Base-by-base conservation (phyloP, 345 rosid species). In the Noccaea caerulescens region DNA sequence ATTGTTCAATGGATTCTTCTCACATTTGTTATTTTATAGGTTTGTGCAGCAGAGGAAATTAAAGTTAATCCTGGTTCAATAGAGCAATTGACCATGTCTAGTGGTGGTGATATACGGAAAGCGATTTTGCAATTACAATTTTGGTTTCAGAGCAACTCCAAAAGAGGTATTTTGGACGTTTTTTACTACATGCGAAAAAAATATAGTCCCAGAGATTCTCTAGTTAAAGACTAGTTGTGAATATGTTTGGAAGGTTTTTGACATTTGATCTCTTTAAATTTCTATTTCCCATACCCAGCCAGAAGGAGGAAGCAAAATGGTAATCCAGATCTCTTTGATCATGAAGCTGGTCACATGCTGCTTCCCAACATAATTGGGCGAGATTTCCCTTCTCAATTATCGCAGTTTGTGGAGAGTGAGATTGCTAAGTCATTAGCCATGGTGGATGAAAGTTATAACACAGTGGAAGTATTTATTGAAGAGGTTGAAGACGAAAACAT, bases 121-220 rank as follows among this genome's bases (percentile, higher is more conserved):
- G 77, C 91, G 41, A 81, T 91, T 53, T 80, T 85, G 89, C 93
- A 89, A 70, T 83, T 88, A 66, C 97, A 89, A 66, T 89, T 92
- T 82, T 89, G 97, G 99, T 88, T 85, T 82, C 97, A 84, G 87
- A 87, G 88, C 57, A 80, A 79, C 72, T n/a, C 50, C 62, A 51
- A 42, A 63, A 77, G 82, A 91, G 95, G 98, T 86, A 69, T 70
- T 63, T 71, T 66, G 41, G 68, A 51, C 5, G 54, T 41, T 44
- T 59, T 13, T 58, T 54, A 11, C 33, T 71, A 39, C 44, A 49
- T 60, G 18, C 45, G 33, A 59, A 56, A 58, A 63, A 30, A 25
- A 30, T 38, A 7, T 27, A 13, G 58, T 63, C 11, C 72, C 53
- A 10, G 20, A 27, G 41, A n/a, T 66, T 39, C 41, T 18, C 10